These are phyloP conservation scores for Rhizopogon sp. DNA, from an alignment of 768 basidiomycete species.

Conservation along the genomic window DNA sequence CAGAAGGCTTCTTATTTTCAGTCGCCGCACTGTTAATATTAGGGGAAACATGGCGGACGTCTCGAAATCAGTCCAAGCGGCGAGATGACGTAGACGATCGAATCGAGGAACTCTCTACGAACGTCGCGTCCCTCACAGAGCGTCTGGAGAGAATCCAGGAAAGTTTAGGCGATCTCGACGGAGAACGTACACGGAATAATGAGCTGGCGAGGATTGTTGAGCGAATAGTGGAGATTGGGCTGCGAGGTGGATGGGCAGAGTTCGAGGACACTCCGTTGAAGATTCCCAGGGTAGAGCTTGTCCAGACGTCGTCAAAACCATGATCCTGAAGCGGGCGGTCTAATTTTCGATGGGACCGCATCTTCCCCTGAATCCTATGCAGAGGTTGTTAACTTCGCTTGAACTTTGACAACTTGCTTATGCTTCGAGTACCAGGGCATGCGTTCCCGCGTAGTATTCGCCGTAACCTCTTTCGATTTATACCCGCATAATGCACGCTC, in stretches of 20 bases:
- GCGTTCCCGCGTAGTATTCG: too few relatives aligned
- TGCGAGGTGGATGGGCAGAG: conserved; percentile 60
- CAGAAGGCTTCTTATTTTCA: conserved; percentile 78
- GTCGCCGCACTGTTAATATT: conserved; percentile 73
- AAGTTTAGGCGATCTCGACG: conserved; percentile 30
- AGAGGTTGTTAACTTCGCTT: neutral
- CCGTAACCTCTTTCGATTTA: neutral
- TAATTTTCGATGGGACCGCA: neutral
- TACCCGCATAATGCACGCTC: neutral
- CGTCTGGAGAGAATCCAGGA: conserved; percentile 40
- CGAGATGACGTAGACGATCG: conserved; percentile 69
- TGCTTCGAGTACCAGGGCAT: neutral
- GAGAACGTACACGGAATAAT: conserved; percentile 40
- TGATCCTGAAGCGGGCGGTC: neutral
- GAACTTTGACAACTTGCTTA: neutral
- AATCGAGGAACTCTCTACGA: conserved; percentile 50
- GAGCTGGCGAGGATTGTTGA: conserved; percentile 64
- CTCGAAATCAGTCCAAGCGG: conserved; percentile 64
- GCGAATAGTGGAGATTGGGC: conserved; percentile 63
- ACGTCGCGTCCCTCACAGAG: conserved; percentile 43
- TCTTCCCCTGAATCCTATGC: neutral
- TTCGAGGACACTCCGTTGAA: conserved; percentile 56
- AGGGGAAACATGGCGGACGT: conserved; percentile 72
- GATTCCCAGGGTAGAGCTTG: conserved; percentile 36
- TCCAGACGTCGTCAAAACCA: conserved; percentile 8